Evolutionary conservation across 176 grass and related monocot species (phyloP), one percentile per base, ranked within the genome.

Genomic region (Avena atlantica): DNA sequence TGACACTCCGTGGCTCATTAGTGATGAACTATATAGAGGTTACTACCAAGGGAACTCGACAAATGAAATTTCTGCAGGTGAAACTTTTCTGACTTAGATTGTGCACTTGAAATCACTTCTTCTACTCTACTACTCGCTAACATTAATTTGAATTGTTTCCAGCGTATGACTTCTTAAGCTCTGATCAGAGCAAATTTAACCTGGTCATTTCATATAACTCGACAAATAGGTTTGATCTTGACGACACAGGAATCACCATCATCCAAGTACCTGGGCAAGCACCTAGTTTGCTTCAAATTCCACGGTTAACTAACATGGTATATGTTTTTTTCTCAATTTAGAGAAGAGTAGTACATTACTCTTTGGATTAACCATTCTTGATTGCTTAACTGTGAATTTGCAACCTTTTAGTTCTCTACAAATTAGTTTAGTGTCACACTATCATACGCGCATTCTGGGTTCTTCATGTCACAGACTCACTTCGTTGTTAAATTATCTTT

Each of bases 91-190:
- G 51, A 34, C 48, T 69, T 51, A 52, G 44, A 15, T 47, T 63
- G 45, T 73, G 55, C 45, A 23, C 49, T 66, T 78, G 40, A 9
- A 58, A 52, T 75, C 66, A 73, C 15, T 79, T 79, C 51, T 81
- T 78, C 7, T 58, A 74, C 51, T 56, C 57, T 48, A 45, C 17
- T 17, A 42, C 23, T 89, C 58, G 19, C 80, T 66, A 74, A 53
- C 70, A 27, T 67, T 56, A 65, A 78, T 12, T 86, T 68, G 55
- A 70, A 76, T 12, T 80, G 23, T 65, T 59, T 93, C 86, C 83
- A 93, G 89, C 83, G 16, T 93, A 88, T 20, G 83, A 93, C 65
- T 86, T 93, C 86, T 90, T 86, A 76, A 91, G 89, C 37, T 89
- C 89, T 80, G 80, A 85, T 67, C 36, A 80, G 5, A 27, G 45